Evolutionary conservation across 345 rosid genomes (phyloP), one percentile per base, ranked within the genome.

Genomic region (Gossypium arboreum): DNA sequence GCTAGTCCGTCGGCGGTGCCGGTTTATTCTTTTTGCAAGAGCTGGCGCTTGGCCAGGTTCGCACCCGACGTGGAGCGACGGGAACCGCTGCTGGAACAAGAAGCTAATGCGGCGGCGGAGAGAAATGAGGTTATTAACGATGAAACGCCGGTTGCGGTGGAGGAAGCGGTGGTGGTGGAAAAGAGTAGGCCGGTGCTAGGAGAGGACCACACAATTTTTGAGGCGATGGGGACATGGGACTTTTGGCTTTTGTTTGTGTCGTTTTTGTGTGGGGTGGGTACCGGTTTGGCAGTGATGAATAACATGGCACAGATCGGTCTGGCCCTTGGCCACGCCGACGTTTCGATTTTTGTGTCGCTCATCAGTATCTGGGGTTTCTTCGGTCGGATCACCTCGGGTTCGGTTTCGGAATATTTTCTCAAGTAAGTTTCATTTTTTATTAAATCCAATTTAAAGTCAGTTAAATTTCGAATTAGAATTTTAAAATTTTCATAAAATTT

Each of bases 331-430:
- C 90, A 95, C 84, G 81, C 79, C 22, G 91, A 95, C 39, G 97
- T 93, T 22, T 93, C 99, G 0, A 85, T 93, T 0, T 95, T 95
- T 71, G 90, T 95, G n/a, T 93, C 99, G 0, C 74, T 95, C 66
- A 88, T 84, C 0, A 95, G 99, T 55, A 91, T 95, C 34, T 93
- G 94, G 93, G 98, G 98, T 1, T 93, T 95, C 79, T 95, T 95
- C 22, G 99, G 99, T 0, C 82, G 99, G 29, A 93, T 95, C 68
- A 43, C 82, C 45, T 93, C 99, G 52, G 99, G 99, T 24, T 77
- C 90, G 1, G 86, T 87, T 11, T 95, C 99, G 0, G 99, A 95
- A 75, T 77, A 89, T 76, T 86, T 86, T 25, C 75, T 95, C 84
- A 91, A 81, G 96, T 91, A 84, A 84, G 96, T 55, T 4, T 7